Conservation (phyloP, 2,329 filamentous ascomycete species). For the Monosporascus cannonballus region DNA sequence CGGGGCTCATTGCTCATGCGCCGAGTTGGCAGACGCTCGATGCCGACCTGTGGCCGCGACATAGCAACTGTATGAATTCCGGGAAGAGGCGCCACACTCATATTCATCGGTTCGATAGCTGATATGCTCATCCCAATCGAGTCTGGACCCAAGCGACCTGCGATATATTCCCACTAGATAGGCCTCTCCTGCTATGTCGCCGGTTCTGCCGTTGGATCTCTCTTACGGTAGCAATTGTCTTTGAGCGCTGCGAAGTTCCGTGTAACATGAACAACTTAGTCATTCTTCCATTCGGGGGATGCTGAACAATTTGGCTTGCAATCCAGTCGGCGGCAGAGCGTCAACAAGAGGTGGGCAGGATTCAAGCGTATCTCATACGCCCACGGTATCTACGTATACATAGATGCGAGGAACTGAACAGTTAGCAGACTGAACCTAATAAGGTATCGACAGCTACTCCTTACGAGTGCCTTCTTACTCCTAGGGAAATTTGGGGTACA, state of each 20-base stretch:
- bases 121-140: slow-evolving; percentile 31
- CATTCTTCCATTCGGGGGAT: not conserved
- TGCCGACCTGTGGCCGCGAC: slow-evolving; percentile 72
- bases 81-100: slow-evolving; percentile 34
- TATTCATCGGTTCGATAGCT: slow-evolving; percentile 34
- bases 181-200: slow-evolving; percentile 1
- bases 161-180: not conserved
- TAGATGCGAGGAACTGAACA: slow-evolving; percentile 1
- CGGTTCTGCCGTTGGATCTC: not conserved
- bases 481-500: slow-evolving; percentile 16
- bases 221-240: not conserved
- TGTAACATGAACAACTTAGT: not conserved
- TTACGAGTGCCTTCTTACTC: slow-evolving; percentile 6
- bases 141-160: not conserved
- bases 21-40: slow-evolving; percentile 69
- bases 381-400: not conserved
- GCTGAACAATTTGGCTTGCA: not conserved
- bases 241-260: not conserved
- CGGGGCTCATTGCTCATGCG: slow-evolving; percentile 64
- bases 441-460: slow-evolving; percentile 4
- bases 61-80: slow-evolving; percentile 48
- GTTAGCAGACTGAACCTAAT: slow-evolving; percentile 13
- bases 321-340: not conserved
- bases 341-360: not conserved
- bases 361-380: not conserved